Evolutionary conservation across 495 filamentous ascomycete genomes (phyloP).

Genomic region (Neurospora tetrasperma): DNA sequence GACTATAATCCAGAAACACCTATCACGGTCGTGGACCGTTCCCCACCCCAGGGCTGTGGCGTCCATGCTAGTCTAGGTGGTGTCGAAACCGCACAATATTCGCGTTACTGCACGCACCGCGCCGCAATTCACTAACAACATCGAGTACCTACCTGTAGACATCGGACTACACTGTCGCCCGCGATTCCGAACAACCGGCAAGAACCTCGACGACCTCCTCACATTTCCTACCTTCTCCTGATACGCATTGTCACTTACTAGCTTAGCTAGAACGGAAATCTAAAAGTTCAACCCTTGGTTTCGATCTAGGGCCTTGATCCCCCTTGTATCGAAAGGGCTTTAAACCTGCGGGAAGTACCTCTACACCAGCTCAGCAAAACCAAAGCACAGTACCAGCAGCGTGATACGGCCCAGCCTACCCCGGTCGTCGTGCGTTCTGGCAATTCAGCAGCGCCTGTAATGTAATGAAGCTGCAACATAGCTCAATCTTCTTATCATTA

Average conservation of each 20-base stretch:
- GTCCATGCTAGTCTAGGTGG: neutral
- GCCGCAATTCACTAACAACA: neutral
- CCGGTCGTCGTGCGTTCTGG: neutral
- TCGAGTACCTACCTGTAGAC: neutral
- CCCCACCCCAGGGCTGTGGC: neutral
- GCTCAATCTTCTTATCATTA: neutral
- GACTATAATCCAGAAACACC: neutral
- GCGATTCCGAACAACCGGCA: neutral
- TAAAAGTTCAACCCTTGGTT: neutral
- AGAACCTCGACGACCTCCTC: neutral
- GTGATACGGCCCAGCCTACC: neutral
- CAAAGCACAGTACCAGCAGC: neutral
- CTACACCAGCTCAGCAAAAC: neutral
- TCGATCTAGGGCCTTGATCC: neutral
- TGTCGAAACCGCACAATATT: neutral
- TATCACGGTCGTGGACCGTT: neutral
- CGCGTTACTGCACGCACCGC: neutral
- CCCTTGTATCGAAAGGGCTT: neutral
- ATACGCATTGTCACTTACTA: neutral
- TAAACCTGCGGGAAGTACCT: too few relatives aligned
- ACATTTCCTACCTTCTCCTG: neutral
- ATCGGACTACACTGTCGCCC: neutral
- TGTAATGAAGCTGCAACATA: neutral
- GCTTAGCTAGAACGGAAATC: neutral
- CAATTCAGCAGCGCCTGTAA: neutral